Evolutionary conservation across 148 eudicot species (phyloP).

Genomic region (Rhododendron griersonianum): DNA sequence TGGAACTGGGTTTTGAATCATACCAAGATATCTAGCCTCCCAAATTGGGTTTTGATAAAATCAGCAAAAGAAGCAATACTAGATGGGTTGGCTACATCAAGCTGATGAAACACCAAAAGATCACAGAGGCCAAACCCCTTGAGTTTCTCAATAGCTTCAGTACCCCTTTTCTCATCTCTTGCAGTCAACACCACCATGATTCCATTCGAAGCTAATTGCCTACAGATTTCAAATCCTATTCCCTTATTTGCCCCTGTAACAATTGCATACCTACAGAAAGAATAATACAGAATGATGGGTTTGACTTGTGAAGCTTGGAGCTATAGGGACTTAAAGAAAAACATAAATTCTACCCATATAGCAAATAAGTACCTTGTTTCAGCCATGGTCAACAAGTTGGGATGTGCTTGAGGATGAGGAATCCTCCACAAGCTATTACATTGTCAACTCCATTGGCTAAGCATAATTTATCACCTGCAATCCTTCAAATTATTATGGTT

Average conservation of each 20-base stretch:
- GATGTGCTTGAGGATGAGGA: background rate
- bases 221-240: conserved; percentile 19
- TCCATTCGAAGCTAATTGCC: conserved; percentile 21
- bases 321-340: background rate
- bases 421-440: background rate
- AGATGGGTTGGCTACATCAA: conserved; percentile 19
- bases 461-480: background rate
- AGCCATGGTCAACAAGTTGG: background rate
- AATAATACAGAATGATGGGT: background rate
- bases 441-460: background rate
- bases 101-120: conserved; percentile 19
- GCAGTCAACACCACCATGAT: conserved; percentile 16
- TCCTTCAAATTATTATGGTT: background rate
- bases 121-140: conserved; percentile 14
- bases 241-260: conserved; percentile 23
- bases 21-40: background rate
- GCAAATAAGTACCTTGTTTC: background rate
- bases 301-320: background rate
- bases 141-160: conserved; percentile 27
- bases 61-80: conserved; percentile 20
- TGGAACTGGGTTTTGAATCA: background rate
- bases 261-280: conserved; percentile 19
- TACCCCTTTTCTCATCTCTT: conserved; percentile 25
- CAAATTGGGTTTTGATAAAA: conserved; percentile 19
- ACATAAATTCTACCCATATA: background rate